Base-by-base conservation (phyloP, 2,329 filamentous ascomycete species). In the Pezizomycotina sp. region DNA sequence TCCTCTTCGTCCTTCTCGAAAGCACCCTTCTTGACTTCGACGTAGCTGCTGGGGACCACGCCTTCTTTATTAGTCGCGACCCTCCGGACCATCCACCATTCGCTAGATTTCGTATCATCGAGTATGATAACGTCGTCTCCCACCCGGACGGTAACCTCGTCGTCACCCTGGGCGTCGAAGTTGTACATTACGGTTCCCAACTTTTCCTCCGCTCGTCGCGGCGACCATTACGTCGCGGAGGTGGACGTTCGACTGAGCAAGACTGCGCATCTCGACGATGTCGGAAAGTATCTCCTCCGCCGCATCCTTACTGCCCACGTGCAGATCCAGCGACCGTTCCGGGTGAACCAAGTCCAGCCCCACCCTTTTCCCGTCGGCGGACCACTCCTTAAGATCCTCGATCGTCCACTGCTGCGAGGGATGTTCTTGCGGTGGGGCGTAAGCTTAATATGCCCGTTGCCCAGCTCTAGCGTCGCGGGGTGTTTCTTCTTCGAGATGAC, bases 81-180 rank as follows among this genome's bases (percentile, higher is more conserved):
- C 22, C 84, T 72, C 42, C 79, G 72, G 22, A 98, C 82, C 63
- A 89, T 83, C 86, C 89, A 95, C 89, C 89, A 98, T 55, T 98
- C 89, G 41, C 93, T 83, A 45, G 84, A 93, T 59, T 84, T 89
- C 21, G 66, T 71, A 53, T 93, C 83, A 54, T 98, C 86, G 37
- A 95, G 57, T 35, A 98, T 64, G 27, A 92, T 62, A 25, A 98
- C 86, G 53, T 98, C 86, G 53, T 98, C 89, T 25, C 78, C 89
- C 14, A 77, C 69, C 16, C 71, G 74, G 29, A 98, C 89, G 0
- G 82, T 92, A 30, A 98, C 86, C 58, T 98, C 89, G 51, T 98
- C 89, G 5, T 92, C 80, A 22, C 84, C 84, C 56, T 95, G 86
- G 0, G 89, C 89, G 72, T 82, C 79, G 56, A 98, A 98, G 54